A percentile compares a stretch with the other conserved stretches of the same genome.
phyloP scores from a whole-genome alignment of 73 alveolate genomes.

The Blepharisma stoltei region DNA sequence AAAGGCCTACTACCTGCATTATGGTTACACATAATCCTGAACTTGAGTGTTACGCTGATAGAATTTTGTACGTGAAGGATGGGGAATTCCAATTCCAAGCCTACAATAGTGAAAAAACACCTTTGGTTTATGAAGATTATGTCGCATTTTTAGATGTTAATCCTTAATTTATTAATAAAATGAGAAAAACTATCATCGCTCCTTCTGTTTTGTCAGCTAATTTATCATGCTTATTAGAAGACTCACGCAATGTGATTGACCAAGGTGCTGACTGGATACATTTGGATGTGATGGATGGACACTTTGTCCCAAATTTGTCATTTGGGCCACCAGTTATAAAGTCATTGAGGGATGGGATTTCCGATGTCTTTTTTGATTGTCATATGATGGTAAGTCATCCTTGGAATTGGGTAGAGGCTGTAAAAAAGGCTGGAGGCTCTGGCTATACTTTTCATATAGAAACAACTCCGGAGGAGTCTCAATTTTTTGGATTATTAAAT shows the following conservation, averaged over 20 bases:
- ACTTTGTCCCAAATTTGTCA: slow-evolving; percentile 45
- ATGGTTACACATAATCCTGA: slow-evolving; percentile 98
- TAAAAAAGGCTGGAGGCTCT: slow-evolving; percentile 36
- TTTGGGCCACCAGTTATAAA: slow-evolving; percentile 48
- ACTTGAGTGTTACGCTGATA: slow-evolving; percentile 96
- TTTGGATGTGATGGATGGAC: slow-evolving; percentile 71
- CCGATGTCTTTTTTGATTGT: slow-evolving; percentile 53
- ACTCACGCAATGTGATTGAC: slow-evolving; percentile 37
- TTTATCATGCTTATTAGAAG: slow-evolving; percentile 43
- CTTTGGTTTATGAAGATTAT: slow-evolving; percentile 38
- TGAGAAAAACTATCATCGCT: slow-evolving; percentile 29
- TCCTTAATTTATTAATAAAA: slow-evolving; percentile 24
- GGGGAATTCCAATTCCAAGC: slow-evolving; percentile 57
- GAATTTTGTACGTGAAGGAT: slow-evolving; percentile 92
- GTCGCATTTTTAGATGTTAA: slow-evolving; percentile 40
- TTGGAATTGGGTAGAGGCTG: slow-evolving; percentile 43
- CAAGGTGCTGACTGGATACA: slow-evolving; percentile 67
- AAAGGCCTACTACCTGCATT: slow-evolving; percentile 74
- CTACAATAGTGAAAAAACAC: slow-evolving; percentile 34
- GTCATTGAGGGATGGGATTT: slow-evolving; percentile 30
- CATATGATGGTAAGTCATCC: slow-evolving; percentile 65
- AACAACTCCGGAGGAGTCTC: not conserved
- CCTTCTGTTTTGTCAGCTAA: slow-evolving; percentile 60
- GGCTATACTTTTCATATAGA: slow-evolving; percentile 17
- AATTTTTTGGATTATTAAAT: not conserved